phyloP scores from a whole-genome alignment of 371 early-diverging fungal genomes.

The Mucor lusitanicus region DNA sequence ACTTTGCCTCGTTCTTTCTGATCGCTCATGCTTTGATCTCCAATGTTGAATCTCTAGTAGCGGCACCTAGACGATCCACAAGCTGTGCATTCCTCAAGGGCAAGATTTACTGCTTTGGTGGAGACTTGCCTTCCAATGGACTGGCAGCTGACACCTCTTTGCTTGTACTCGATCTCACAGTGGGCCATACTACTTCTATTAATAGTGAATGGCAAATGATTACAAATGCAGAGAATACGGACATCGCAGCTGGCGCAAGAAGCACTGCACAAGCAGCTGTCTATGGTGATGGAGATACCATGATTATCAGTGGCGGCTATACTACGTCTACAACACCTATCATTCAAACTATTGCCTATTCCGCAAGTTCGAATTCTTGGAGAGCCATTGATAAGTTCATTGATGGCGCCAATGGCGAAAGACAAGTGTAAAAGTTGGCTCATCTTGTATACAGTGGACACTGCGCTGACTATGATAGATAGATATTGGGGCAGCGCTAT shows the following conservation, averaged over 20 bases:
- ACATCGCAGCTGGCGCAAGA: neutral
- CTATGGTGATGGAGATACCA: neutral
- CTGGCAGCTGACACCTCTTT: neutral
- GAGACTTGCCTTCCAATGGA: neutral
- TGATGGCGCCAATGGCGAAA: neutral
- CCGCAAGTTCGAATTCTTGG: neutral
- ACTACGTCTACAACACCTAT: neutral
- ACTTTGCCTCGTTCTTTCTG: neutral
- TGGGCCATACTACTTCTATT: neutral
- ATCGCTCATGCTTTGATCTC: neutral
- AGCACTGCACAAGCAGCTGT: neutral
- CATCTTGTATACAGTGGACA: no score
- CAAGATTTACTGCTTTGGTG: neutral
- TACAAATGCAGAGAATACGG: neutral
- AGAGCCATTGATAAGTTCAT: conserved; percentile 6
- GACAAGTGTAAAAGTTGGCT: neutral
- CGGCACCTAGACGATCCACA: neutral
- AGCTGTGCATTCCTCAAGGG: neutral
- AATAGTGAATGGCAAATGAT: neutral
- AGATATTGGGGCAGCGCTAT: neutral
- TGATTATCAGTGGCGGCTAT: neutral
- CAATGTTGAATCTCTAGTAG: neutral
- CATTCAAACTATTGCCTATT: neutral
- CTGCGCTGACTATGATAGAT: neutral
- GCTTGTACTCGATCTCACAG: neutral